Base-by-base conservation (phyloP, 495 filamentous ascomycete genomes). In the Monascus purpureus region DNA sequence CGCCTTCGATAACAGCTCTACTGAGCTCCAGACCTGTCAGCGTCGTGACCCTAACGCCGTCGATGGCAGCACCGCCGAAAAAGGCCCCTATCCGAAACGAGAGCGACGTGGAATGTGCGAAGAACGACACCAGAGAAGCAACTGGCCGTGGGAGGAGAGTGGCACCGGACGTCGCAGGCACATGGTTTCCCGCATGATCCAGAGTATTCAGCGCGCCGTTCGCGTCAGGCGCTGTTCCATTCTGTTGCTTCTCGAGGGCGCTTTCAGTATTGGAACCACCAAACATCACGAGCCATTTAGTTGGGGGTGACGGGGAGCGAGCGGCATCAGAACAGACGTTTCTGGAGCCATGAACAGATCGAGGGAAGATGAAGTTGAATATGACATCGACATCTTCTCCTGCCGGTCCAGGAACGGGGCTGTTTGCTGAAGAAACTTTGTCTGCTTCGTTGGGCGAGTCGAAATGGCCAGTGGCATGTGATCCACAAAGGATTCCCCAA, bases 1-100 rank as follows among this genome's bases (percentile, higher is more conserved):
- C 70, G 8, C 69, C 69, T 43, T 83, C 77, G 25, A 85, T 59
- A 5, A 82, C 50, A 23, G 66, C 67, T 22, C 79, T 67, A 30
- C 75, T 72, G 9, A 85, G 44, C 55, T 82, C 79, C 12, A 87
- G 47, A 25, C 75, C 69, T 0, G 77, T 79, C 32, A 85, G 50
- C 2, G 80, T 80, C 3, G 79, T 79, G 26, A 70, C 54, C 38
- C 76, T 69, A 29, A 75, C 77, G 8, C 73, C 71, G 48, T 75
- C 69, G 19, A 86, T 47, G 5, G 75, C 69, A 24, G 71, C 65
- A 3, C 72, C 71, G 1, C 77, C 72, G 12, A 86, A 62, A 28
- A 75, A 63, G 0, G 72, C 73, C 4, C 77, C 72, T n/a, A 84
- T 43, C n/a, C 78, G 72, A 22, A 87, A 58, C 8, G 72, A 76